Evolutionary conservation across 768 basidiomycete species (phyloP), one percentile per base, ranked within the genome.

Genomic region (Rhodotorula graminis): DNA sequence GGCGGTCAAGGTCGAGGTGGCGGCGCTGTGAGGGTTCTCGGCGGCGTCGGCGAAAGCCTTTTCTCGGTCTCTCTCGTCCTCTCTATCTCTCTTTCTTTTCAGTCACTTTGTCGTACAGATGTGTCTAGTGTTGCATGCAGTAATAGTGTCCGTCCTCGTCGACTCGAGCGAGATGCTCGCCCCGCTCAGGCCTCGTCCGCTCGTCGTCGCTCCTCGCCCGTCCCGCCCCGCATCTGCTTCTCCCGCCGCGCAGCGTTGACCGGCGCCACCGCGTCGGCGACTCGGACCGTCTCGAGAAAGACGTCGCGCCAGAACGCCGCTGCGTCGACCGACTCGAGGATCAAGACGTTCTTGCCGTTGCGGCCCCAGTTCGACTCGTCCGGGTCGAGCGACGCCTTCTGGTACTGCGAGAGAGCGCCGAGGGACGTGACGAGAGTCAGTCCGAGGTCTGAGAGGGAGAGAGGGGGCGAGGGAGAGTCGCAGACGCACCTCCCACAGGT

Each of bases 271-370:
- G 65, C 56, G 68, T 79, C 78, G n/a, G 75, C 76, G 1, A 15
- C 7, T 15, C 81, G 79, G 44, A 91, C 83, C 70, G 86, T 87
- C 33, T 86, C 84, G 53, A 89, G 81, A 71, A 92, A 73, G 12
- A 74, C 25, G 10, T 64, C 37, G 69, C 77, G 77, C 64, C 77
- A 77, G 10, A 46, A 19, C 27, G 21, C 21, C 80, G 86, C 76
- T 64, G 92, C 92, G 80, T 93, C 82, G 37, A 93, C 80, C 16
- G 84, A 81, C 75, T 89, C 84, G 18, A 87, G 85, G 21, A 93
- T 88, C 1, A 87, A 73, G 67, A 90, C 92, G 75, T 93, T 94
- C 80, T 87, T 90, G 14, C 90, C 89, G 29, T 81, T 80, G 5
- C 83, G 78, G 0, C 91, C 90, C 92, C 92, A 94, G 18, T 69